A percentile compares a stretch with the other conserved stretches of the same genome.
phyloP scores from a whole-genome alignment of 352 stramenopile genomes.

The Phytopythium montanum region DNA sequence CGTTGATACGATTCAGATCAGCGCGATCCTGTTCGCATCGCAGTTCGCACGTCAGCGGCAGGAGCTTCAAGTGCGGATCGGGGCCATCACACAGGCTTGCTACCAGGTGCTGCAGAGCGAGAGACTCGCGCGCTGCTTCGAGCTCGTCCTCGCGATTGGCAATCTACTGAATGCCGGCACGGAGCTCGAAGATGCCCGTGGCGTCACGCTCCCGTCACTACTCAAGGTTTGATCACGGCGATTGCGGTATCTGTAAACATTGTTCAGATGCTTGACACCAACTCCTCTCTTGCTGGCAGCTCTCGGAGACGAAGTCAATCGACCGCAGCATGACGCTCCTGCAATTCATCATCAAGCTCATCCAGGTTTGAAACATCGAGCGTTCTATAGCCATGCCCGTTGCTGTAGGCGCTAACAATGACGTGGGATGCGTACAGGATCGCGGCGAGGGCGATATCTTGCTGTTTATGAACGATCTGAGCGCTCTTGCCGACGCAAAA shows the following conservation, averaged over 20 bases:
- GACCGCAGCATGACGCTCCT: slow-evolving; percentile 69
- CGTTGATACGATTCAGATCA: slow-evolving; percentile 34
- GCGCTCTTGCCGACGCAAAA: slow-evolving; percentile 44
- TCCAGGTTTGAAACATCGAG: slow-evolving; percentile 40
- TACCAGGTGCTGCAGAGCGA: slow-evolving; percentile 67
- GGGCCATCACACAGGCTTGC: slow-evolving; percentile 51
- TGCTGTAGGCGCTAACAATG: not conserved
- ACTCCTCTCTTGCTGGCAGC: slow-evolving; percentile 12
- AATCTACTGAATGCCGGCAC: slow-evolving; percentile 75
- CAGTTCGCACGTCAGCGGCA: slow-evolving; percentile 63
- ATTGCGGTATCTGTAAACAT: not conserved
- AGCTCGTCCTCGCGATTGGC: slow-evolving; percentile 69
- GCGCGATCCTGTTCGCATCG: slow-evolving; percentile 57
- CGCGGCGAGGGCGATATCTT: slow-evolving; percentile 69
- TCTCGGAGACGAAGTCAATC: slow-evolving; percentile 82
- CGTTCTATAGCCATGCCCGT: not conserved
- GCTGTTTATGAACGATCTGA: slow-evolving; percentile 62
- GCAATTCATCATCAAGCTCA: slow-evolving; percentile 77
- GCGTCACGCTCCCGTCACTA: slow-evolving; percentile 67
- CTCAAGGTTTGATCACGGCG: slow-evolving; percentile 43
- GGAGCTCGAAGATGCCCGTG: slow-evolving; percentile 59
- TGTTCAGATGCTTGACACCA: not conserved
- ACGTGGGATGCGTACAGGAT: slow-evolving; percentile 26
- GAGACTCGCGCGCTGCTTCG: slow-evolving; percentile 66
- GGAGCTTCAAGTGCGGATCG: slow-evolving; percentile 42